These are phyloP conservation scores for Ambrosiella beaveri DNA, from an alignment of 2,329 filamentous ascomycete species.

Conservation along the genomic window DNA sequence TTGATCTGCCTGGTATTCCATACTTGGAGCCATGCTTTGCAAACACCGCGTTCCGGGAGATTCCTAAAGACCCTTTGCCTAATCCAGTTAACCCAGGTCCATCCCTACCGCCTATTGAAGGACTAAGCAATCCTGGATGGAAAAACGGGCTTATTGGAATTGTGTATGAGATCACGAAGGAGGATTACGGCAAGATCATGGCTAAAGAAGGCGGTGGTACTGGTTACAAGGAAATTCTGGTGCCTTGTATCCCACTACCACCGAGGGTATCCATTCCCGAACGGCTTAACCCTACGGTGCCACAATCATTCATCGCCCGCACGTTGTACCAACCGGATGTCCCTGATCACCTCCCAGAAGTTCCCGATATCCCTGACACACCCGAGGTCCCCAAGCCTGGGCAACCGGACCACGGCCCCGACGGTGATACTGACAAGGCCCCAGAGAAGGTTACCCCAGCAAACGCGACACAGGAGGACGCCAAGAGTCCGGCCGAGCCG, in stretches of 20 bases:
- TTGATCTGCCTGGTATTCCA: slow-evolving; percentile 71
- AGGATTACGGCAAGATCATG: slow-evolving; percentile 74
- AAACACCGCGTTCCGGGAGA: slow-evolving; percentile 49
- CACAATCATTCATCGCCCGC: slow-evolving; percentile 59
- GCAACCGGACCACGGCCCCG: slow-evolving; percentile 5
- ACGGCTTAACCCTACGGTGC: slow-evolving; percentile 35
- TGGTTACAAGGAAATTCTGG: slow-evolving; percentile 67
- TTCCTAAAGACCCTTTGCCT: slow-evolving; percentile 24
- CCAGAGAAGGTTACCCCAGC: background rate
- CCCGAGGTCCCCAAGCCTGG: slow-evolving; percentile 18
- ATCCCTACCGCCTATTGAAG: slow-evolving; percentile 8
- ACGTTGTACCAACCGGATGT: slow-evolving; percentile 46
- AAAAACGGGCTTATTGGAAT: slow-evolving; percentile 74
- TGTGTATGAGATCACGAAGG: slow-evolving; percentile 78
- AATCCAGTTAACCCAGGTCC: slow-evolving; percentile 14
- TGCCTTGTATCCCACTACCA: slow-evolving; percentile 58
- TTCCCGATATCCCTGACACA: slow-evolving; percentile 22
- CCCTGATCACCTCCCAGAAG: slow-evolving; percentile 28
- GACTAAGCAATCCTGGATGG: slow-evolving; percentile 32
- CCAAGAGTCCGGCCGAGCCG: slow-evolving; percentile 13
- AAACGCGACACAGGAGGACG: slow-evolving; percentile 4
- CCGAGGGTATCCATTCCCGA: slow-evolving; percentile 43
- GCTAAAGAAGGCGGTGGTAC: slow-evolving; percentile 77
- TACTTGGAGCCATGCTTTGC: slow-evolving; percentile 88
- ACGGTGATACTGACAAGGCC: background rate